Evolutionary conservation across 495 filamentous ascomycete genomes (phyloP).

Genomic region (Acidomyces sp.): DNA sequence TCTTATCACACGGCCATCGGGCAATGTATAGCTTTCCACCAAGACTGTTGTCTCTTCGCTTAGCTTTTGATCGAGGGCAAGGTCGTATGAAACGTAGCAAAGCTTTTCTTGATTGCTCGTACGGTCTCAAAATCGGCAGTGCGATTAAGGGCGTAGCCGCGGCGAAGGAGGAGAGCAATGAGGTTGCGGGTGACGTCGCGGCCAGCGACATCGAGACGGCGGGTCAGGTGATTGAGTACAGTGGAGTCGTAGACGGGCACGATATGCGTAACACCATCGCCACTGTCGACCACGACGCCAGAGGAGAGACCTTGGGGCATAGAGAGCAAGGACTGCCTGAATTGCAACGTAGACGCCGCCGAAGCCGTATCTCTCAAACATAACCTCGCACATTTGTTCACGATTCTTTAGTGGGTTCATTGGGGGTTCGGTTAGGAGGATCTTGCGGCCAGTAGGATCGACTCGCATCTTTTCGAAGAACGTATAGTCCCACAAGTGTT

Average conservation of each 20-base stretch:
- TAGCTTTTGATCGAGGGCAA: slow-evolving; percentile 87
- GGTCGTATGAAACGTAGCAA: slow-evolving; percentile 97
- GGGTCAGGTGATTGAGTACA: slow-evolving; percentile 92
- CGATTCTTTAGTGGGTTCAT: slow-evolving; percentile 95
- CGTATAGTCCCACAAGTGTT: slow-evolving; percentile 98
- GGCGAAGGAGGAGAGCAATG: slow-evolving; percentile 84
- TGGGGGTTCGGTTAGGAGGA: slow-evolving; percentile 93
- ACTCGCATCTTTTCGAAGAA: slow-evolving; percentile 94
- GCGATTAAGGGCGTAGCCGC: slow-evolving; percentile 93
- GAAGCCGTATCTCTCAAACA: slow-evolving; percentile 95
- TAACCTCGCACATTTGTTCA: slow-evolving; percentile 94
- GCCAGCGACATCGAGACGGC: slow-evolving; percentile 85
- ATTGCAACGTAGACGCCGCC: slow-evolving; percentile 98
- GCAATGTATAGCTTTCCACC: slow-evolving; percentile 92
- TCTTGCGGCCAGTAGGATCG: slow-evolving; percentile 84
- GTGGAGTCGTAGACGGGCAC: slow-evolving; percentile 96
- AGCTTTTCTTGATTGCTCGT: slow-evolving; percentile 94
- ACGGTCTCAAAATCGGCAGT: slow-evolving; percentile 99
- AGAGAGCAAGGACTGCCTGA: slow-evolving; percentile 92
- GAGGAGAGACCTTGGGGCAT: slow-evolving; percentile 94
- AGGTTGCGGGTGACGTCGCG: slow-evolving; percentile 95
- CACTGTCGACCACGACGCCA: slow-evolving; percentile 94
- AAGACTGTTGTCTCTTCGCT: slow-evolving; percentile 96
- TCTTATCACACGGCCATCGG: slow-evolving; percentile 88
- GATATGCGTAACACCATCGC: slow-evolving; percentile 96